A percentile compares a stretch with the other conserved stretches of the same genome.
These are phyloP conservation scores for Verticillium zaregamsianum DNA, from an alignment of 2,329 filamentous ascomycete species.

Conservation along the genomic window DNA sequence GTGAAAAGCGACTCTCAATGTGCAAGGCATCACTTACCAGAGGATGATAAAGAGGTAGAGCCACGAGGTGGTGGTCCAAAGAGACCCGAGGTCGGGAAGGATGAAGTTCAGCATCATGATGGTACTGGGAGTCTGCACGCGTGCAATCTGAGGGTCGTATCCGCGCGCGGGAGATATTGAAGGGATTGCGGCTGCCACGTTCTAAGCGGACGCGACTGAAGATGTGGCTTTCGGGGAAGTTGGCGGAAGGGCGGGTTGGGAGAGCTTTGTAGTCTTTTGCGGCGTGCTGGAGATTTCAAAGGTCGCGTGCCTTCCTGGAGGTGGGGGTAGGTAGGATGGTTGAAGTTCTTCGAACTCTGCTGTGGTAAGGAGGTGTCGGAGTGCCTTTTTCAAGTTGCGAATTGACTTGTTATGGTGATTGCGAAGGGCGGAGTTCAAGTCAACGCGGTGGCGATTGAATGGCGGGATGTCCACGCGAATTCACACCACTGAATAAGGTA, in stretches of 20 bases:
- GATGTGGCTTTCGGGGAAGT: no score
- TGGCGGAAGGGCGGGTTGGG: neutral
- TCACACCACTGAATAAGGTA: neutral
- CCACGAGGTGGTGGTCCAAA: conserved; percentile 12
- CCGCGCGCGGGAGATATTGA: neutral
- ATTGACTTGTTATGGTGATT: neutral
- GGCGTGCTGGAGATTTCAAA: neutral
- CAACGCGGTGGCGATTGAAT: no score
- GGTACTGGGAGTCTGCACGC: neutral
- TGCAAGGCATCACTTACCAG: conserved; percentile 35
- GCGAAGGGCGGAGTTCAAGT: neutral
- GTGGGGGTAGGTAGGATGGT: neutral
- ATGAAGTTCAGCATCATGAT: conserved; percentile 9
- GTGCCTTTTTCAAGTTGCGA: neutral
- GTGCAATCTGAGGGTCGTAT: neutral
- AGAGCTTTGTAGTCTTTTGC: neutral
- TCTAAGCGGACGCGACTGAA: neutral
- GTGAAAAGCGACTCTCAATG: neutral
- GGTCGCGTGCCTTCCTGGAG: neutral
- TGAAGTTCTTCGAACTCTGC: no score
- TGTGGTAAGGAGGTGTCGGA: no score
- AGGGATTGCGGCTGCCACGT: neutral
- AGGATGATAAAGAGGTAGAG: conserved; percentile 20
- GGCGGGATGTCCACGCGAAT: neutral
- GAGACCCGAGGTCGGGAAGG: conserved; percentile 8